Percentiles rank a stretch among this genome's conserved stretches.
These are phyloP conservation scores for Boletus subparvulus DNA, from an alignment of 768 basidiomycete species.

Conservation along the genomic window DNA sequence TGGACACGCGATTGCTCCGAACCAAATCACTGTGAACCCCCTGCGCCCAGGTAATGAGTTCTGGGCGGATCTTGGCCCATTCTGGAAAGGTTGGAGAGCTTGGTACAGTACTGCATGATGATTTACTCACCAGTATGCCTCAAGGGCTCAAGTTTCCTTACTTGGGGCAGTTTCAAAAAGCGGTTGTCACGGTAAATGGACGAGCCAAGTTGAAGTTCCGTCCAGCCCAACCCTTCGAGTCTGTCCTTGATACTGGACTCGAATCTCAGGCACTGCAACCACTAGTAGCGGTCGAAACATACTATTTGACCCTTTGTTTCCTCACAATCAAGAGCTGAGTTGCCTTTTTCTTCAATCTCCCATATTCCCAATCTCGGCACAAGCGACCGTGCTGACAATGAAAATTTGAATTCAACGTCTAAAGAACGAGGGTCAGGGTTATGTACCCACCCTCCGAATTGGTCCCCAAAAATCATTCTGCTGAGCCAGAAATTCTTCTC, in stretches of 20 bases:
- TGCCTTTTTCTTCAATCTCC: not conserved
- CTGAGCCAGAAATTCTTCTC: not conserved
- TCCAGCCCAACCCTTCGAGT: not conserved
- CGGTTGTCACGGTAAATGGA: accelerated
- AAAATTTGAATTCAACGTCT: not conserved
- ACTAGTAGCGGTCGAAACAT: not conserved
- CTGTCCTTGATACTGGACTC: not conserved
- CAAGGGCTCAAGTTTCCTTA: not conserved
- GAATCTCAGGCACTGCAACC: not conserved
- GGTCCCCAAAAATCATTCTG: not conserved
- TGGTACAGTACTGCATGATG: no score
- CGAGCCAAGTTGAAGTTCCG: no score
- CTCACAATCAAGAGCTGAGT: not conserved
- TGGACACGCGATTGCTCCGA: not conserved
- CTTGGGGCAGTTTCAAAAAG: slow-evolving; percentile 6
- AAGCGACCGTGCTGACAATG: slow-evolving; percentile 6
- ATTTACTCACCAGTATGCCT: slow-evolving; percentile 10
- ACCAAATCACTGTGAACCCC: not conserved
- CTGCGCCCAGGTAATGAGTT: not conserved
- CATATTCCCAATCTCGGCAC: slow-evolving; percentile 1
- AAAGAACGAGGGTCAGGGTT: not conserved
- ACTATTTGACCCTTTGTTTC: slow-evolving; percentile 3
- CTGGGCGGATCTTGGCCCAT: slow-evolving; percentile 8
- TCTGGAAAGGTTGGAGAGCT: not conserved
- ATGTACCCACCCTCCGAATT: slow-evolving; percentile 2